Conservation (phyloP, 2,329 filamentous ascomycete species). For the Neocucurbitaria cava region DNA sequence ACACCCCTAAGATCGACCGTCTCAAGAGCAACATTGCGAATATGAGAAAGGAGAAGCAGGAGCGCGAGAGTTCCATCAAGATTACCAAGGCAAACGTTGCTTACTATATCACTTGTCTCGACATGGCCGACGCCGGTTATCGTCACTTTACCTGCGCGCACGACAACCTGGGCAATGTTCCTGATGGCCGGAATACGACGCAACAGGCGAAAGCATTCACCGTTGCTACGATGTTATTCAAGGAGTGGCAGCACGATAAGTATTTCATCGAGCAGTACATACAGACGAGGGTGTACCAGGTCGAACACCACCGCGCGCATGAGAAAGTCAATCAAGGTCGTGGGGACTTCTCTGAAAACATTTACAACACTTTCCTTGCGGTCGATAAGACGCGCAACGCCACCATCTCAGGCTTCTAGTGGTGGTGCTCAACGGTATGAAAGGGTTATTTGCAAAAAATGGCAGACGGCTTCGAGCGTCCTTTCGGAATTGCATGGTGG, state of each 20-base stretch:
- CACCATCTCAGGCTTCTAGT: too few relatives aligned
- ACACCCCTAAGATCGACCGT: not conserved
- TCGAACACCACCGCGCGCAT: slow-evolving; percentile 18
- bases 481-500: not conserved
- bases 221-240: not conserved
- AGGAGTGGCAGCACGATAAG: not conserved
- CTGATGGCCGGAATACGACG: not conserved
- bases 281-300: not conserved
- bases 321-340: slow-evolving; percentile 2
- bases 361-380: not conserved
- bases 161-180: not conserved
- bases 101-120: slow-evolving; percentile 6
- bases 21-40: not conserved
- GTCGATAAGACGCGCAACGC: not conserved
- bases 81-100: not conserved
- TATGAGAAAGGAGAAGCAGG: not conserved
- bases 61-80: not conserved
- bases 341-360: not conserved
- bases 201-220: not conserved
- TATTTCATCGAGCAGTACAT: slow-evolving; percentile 12
- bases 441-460: not conserved
- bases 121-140: slow-evolving; percentile 1
- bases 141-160: slow-evolving; percentile 16
- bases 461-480: not conserved
- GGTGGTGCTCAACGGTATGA: not conserved